Evolutionary conservation across 129 eudicot genomes (phyloP), one percentile per base, ranked within the genome.

Genomic region (Lactuca sativa): DNA sequence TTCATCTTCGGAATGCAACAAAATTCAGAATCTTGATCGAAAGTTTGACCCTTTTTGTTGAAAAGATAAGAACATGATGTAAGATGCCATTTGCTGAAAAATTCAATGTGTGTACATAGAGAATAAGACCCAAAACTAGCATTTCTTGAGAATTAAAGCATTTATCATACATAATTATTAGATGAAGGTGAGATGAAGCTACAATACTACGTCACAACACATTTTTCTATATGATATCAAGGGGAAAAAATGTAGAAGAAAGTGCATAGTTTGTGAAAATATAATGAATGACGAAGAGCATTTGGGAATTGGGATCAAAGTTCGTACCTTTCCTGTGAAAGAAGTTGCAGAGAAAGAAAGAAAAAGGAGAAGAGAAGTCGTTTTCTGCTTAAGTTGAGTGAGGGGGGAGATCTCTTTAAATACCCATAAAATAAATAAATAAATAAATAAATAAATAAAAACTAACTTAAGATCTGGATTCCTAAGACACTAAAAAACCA

Each of bases 401-500:
- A 30, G 57, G 51, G 57, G 33, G 41, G 48, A 68, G 71, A 36
- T 17, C 57, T 70, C 74, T 64, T 38, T 86, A 80, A 70, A 86
- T 82, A 80, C 77, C 21, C 56, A 18, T 38, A 41, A 65, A 38
- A 12, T 25, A 25, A 25, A 25, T 25, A n/a, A n/a, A n/a, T n/a
- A n/a, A n/a, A n/a, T n/a, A n/a, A n/a, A n/a, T n/a, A n/a, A n/a
- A n/a, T n/a, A n/a, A n/a, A n/a, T n/a, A 30, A 55, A 43, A 69
- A 66, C 41, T 38, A 62, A 76, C 62, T 69, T 40, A 16, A 78
- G 72, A 81, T 75, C 82, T 71, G 69, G 47, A 51, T 34, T 53
- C 60, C 15, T 34, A 7, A 61, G 62, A 76, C 75, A 62, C 81
- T 80, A 67, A 76, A 71, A 82, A 86, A 71, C 61, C 59, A 86